Base-by-base conservation (phyloP, 805 yeast species). In the Ogataea wickerhamii region DNA sequence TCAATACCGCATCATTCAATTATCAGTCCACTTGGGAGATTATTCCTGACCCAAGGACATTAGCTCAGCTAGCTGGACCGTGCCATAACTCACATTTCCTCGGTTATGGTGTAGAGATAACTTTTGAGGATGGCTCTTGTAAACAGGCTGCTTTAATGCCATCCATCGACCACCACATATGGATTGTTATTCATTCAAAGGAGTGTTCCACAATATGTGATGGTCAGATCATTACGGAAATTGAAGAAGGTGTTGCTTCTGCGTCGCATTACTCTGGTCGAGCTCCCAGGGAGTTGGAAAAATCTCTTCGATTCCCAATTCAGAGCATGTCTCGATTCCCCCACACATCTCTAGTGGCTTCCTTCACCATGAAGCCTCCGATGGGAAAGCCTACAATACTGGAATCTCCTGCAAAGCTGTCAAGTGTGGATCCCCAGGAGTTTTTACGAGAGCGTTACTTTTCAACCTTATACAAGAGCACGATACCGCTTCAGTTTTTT, bases 401-500 rank as follows among this genome's bases (percentile, higher is more conserved):
- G 26, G 43, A 34, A 10, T 36, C 41, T 5, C 44, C 50, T 5
- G 25, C 51, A n/a, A 39, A 28, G 13, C 40, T 51, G 16, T 31
- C 42, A 16, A 33, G 35, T 14, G 37, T 53, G 6, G 62, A 60
- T 28, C 63, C 66, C 2, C 40, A 36, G 4, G 44, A 51, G 29
- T 61, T 55, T 30, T 34, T 61, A 3, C 34, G 44, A 1, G 56
- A 57, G 18, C 32, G 57, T 11, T 61, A 61, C 36, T 54, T 48
- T 21, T 40, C 56, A 1, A 47, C 53, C 6, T 42, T 61, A 4
- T 61, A 60, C 42, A 45, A 41, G 14, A 35, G 37, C n/a, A 40
- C 56, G 2, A 45, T 48, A 3, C 58, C 60, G 10, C 21, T 60
- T 5, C 58, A 57, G 36, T 52, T 51, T 32, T 60, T 61, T 30